Evolutionary conservation across 2,329 filamentous ascomycete genomes (phyloP), one percentile per base, ranked within the genome.

Genomic region (Nannizzia gypsea): DNA sequence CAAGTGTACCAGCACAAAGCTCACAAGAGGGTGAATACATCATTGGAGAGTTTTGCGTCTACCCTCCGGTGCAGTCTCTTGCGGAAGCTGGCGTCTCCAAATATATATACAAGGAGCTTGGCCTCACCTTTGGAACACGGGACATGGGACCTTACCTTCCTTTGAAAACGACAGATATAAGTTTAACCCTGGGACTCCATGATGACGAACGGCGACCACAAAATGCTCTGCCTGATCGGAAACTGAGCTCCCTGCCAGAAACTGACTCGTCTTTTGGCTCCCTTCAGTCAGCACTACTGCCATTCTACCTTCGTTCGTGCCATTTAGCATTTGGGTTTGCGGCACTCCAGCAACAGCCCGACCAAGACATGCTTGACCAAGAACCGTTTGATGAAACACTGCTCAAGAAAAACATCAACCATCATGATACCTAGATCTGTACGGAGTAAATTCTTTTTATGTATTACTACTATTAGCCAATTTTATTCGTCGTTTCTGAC

Each of bases 241-340:
- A 38, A 13, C 52, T 59, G 6, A 52, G 31, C 17, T 57, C 48
- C 38, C 38, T 44, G 11, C 44, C 54, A 22, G 48, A 57, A 6
- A 24, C 38, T 1, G 56, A 62, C 11, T 59, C 56, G 26, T 17
- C 28, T 9, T 6, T 15, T 34, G 50, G 28, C 6, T 59, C 64
- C 36, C 59, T 68, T 38, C 61, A 67, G 50, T 58, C 62, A 1
- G 62, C 68, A 9, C 74, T 75, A 58, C 64, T 69, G 58, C 67
- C 67, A 0, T 73, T 75, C 55, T 75, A 74, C 56, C 67, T 62
- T 4, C 62, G 68, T 11, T 70, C 73, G 15, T 75, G 72, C 59
- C 65, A 68, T 9, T 66, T 76, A 66, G 72, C 73, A 24, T 74
- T 75, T 61, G 64, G 70, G 59, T 60, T 74, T 46, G 67, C 71